Evolutionary conservation across 1,284 basidiomycete species (phyloP), one percentile per base, ranked within the genome.

Genomic region (Cerrena zonata): DNA sequence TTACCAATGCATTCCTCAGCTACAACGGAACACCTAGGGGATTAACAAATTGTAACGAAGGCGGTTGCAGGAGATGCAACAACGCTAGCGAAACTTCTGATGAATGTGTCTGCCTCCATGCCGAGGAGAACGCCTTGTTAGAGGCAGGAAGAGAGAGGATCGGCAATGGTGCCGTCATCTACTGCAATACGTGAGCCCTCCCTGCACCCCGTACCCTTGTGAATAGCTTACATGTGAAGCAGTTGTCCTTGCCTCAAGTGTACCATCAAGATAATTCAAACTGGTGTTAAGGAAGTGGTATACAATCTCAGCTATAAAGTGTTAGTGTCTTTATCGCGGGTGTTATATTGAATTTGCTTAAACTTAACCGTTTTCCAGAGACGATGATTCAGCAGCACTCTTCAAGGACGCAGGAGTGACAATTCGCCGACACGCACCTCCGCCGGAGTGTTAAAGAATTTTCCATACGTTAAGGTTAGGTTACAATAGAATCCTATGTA

Each of bases 1-100:
- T 38, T 21, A 36, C n/a, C 25, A n/a, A 51, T 30, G 39, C 27
- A 38, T 54, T 44, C 5, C 39, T 18, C 57, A 89, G 87, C 24
- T 99, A 99, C 70, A 99, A 99, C 63, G 96, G 96, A 2, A 99
- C 96, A 0, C 91, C 96, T 7, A 79, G 92, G 7, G 93, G 94
- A 2, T 74, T 97, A 38, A 75, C 61, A 30, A 96, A 96, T 62
- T 96, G 94, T 64, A 89, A 89, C 60, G 85, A 94, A 66, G 89
- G 93, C 4, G 93, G 93, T 19, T 96, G 94, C 66, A 60, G 71
- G 4, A 77, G 82, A 38, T 96, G 93, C 65, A 95, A 97, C 61
- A 77, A 73, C 3, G 72, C 71, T 12, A 75, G 78, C 2, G 75
- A 81, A 42, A 73, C 74, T n/a, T 68, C 86, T 4, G 78, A 85